These are phyloP conservation scores for Claviceps sp. DNA, from an alignment of 2,329 filamentous ascomycete species.

Conservation along the genomic window DNA sequence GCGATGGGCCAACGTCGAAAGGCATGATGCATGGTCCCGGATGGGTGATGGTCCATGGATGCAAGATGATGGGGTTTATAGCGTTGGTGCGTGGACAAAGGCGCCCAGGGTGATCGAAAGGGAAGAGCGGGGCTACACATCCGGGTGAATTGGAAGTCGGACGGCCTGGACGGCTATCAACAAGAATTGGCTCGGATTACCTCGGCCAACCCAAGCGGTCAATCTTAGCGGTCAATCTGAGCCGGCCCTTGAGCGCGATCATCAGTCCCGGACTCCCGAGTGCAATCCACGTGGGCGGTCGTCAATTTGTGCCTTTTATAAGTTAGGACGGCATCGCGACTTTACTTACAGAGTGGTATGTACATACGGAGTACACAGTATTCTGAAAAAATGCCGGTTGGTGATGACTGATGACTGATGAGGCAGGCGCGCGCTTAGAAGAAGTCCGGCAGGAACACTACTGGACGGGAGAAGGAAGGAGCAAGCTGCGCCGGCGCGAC, in stretches of 20 bases:
- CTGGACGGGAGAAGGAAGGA: not conserved
- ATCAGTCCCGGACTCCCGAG: too few relatives aligned
- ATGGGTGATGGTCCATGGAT: too few relatives aligned
- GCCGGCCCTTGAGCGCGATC: too few relatives aligned
- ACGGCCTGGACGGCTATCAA: too few relatives aligned
- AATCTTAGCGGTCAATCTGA: too few relatives aligned
- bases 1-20: not conserved
- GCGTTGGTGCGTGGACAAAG: not conserved
- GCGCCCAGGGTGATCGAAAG: not conserved
- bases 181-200: too few relatives aligned
- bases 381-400: not conserved
- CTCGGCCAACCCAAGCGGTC: too few relatives aligned
- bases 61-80: not conserved
- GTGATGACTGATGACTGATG: not conserved
- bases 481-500: not conserved
- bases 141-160: not conserved
- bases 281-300: not conserved
- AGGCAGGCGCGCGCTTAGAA: conserved; percentile 6
- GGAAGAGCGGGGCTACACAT: not conserved
- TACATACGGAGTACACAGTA: too few relatives aligned
- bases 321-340: not conserved
- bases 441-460: not conserved
- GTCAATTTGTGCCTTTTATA: not conserved
- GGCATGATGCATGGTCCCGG: too few relatives aligned
- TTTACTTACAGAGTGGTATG: too few relatives aligned